These are phyloP conservation scores for Cyclotella sp. DNA, from an alignment of 108 stramenopile species.

Conservation along the genomic window DNA sequence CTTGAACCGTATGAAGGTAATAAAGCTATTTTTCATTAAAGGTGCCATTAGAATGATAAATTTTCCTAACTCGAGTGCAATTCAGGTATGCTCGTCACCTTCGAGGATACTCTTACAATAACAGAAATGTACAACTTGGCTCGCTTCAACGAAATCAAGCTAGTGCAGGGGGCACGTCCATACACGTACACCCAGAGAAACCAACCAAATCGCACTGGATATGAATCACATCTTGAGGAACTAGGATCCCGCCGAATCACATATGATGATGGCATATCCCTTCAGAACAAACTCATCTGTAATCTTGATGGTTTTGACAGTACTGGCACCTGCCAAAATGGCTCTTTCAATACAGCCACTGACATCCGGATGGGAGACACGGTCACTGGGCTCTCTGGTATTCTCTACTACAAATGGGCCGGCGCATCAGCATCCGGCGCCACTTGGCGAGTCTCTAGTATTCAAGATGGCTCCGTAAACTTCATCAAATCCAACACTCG, in stretches of 20 bases:
- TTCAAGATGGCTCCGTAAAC: slow-evolving; percentile 10
- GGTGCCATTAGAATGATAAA: too few relatives aligned
- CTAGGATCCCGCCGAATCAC: slow-evolving; percentile 36
- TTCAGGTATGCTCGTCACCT: slow-evolving; percentile 39
- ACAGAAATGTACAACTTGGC: slow-evolving; percentile 45
- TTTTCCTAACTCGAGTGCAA: too few relatives aligned
- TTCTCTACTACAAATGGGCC: slow-evolving; percentile 32
- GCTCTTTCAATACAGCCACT: slow-evolving; percentile 22
- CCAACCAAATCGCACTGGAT: slow-evolving; percentile 22
- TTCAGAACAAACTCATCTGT: slow-evolving; percentile 5
- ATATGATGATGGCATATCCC: slow-evolving; percentile 38
- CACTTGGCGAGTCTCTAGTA: slow-evolving; percentile 29
- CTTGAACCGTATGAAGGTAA: slow-evolving; percentile 38
- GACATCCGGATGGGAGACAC: slow-evolving; percentile 41
- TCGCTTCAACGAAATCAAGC: slow-evolving; percentile 42
- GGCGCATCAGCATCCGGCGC: slow-evolving; percentile 14
- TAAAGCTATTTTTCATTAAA: too few relatives aligned
- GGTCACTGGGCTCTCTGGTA: slow-evolving; percentile 29
- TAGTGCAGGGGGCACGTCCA: slow-evolving; percentile 26
- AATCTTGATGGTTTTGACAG: slow-evolving; percentile 32
- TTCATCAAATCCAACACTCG: slow-evolving; percentile 32
- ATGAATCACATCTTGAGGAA: slow-evolving; percentile 16
- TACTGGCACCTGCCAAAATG: neutral
- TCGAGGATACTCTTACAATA: slow-evolving; percentile 26
- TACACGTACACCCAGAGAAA: slow-evolving; percentile 43